Evolutionary conservation across 2,329 filamentous ascomycete genomes (phyloP).

Genomic region (Leptographium wingfieldii): DNA sequence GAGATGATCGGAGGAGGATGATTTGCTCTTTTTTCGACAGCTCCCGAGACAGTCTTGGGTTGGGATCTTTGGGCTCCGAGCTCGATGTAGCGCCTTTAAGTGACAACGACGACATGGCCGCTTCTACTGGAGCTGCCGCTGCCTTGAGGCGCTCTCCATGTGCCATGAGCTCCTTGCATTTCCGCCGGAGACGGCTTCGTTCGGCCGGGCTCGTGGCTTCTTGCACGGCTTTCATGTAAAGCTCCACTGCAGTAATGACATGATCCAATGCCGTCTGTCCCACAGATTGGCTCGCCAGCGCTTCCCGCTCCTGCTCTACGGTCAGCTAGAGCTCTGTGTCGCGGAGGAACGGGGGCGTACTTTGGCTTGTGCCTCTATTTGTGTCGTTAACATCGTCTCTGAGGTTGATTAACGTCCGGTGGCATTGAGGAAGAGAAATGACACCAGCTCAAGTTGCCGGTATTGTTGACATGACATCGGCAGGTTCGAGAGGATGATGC

Average conservation of each 20-base stretch:
- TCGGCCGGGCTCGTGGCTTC: conserved; percentile 49
- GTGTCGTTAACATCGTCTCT: background rate
- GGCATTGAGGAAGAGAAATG: background rate
- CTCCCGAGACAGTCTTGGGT: conserved; percentile 27
- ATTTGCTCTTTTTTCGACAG: conserved; percentile 61
- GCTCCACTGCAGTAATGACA: conserved; percentile 65
- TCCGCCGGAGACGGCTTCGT: conserved; percentile 51
- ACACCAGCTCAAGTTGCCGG: background rate
- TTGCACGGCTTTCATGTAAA: conserved; percentile 65
- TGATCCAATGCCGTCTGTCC: conserved; percentile 53
- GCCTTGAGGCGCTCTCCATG: conserved; percentile 65
- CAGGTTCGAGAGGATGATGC: background rate
- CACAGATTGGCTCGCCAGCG: conserved; percentile 5
- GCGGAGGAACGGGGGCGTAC: background rate
- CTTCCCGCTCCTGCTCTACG: conserved; percentile 7
- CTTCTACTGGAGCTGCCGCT: background rate
- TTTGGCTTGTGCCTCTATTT: background rate
- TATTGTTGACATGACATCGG: background rate
- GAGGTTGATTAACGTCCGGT: background rate
- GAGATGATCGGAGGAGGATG: conserved; percentile 64
- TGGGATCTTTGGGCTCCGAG: too few species aligned
- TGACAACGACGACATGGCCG: conserved; percentile 1
- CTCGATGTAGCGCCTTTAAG: background rate
- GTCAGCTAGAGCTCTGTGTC: background rate
- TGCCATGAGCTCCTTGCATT: conserved; percentile 57